Base-by-base conservation (phyloP, 129 eudicot species). In the Heracleum sosnowskyi region DNA sequence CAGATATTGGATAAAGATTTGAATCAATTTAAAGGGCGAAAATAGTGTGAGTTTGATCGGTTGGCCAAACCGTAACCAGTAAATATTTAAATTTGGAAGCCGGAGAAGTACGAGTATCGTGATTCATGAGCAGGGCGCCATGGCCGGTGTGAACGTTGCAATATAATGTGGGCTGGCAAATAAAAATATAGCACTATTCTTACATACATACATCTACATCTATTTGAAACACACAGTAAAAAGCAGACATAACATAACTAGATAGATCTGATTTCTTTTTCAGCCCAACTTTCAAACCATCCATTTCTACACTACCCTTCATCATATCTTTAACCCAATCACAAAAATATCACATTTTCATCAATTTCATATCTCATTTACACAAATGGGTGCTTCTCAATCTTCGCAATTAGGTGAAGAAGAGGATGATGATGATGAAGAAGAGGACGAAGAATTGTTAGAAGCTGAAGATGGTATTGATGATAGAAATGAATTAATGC, bases 331-430 rank as follows among this genome's bases (percentile, higher is more conserved):
- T 1, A 55, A 24, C 36, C 70, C 35, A 29, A 63, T 63, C 12
- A 28, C 37, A 29, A 11, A 63, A 28, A 64, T 20, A 64, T 64
- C 34, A 15, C 29, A 57, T 22, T 57, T 57, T n/a, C 33, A 57
- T 57, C n/a, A 57, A 36, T 2, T 11, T 0, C 15, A 28, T 12
- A 11, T 31, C 39, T 12, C 71, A 13, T 16, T 0, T 28, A 64
- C 39, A 13, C 22, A 64, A 76, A 94, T 95, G 98, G 98, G 98
- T 31, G 80, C 94, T 45, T 83, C 93, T 0, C 91, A 95, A 57
- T 95, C 97, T 5, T 81, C 82, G 36, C 96, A 87, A 87, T 84
- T 85, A 34, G 79, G 88, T 76, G 93, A 83, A n/a, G 91, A 87
- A 63, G 71, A 64, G 11, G 71, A 64, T 2, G 70, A 63, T 26